Conservation (phyloP, 495 filamentous ascomycete genomes). For the Penicillium argentinense region DNA sequence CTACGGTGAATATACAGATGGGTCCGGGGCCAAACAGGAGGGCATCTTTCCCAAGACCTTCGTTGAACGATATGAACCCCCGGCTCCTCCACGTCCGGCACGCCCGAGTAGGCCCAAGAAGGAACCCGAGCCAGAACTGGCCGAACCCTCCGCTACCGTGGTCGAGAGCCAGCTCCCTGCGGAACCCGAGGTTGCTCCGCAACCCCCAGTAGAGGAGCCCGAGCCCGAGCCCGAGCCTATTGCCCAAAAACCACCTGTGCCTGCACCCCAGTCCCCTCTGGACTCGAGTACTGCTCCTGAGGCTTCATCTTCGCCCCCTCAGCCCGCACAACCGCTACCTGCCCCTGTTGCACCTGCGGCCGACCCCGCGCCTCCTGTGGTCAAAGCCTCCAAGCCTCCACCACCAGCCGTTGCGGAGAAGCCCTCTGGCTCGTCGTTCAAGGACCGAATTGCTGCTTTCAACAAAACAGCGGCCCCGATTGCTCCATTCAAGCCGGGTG, state of each 20-base stretch:
- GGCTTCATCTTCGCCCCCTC: slow-evolving; percentile 27
- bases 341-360: slow-evolving; percentile 20
- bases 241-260: slow-evolving; percentile 42
- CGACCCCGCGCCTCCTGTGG: slow-evolving; percentile 40
- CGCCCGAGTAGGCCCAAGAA: slow-evolving; percentile 71
- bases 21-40: slow-evolving; percentile 67
- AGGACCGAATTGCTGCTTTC: slow-evolving; percentile 93
- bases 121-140: slow-evolving; percentile 53
- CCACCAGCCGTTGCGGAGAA: slow-evolving; percentile 76
- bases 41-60: slow-evolving; percentile 98
- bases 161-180: slow-evolving; percentile 33
- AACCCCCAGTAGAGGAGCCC: slow-evolving; percentile 15
- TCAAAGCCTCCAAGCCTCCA: slow-evolving; percentile 45
- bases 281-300: slow-evolving; percentile 19
- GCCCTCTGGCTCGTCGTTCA: slow-evolving; percentile 74
- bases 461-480: slow-evolving; percentile 86
- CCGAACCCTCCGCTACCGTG: slow-evolving; percentile 30
- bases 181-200: slow-evolving; percentile 40
- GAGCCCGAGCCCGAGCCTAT: slow-evolving; percentile 29
- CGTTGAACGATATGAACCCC: slow-evolving; percentile 91
- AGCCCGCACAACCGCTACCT: slow-evolving; percentile 19
- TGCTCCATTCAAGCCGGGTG: slow-evolving; percentile 80
- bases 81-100: slow-evolving; percentile 80
- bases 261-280: slow-evolving; percentile 34
- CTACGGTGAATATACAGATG: slow-evolving; percentile 82